Percentiles rank a stretch among this genome's conserved stretches.
Conservation (phyloP, 768 basidiomycete genomes). For the Inosperma sp. region DNA sequence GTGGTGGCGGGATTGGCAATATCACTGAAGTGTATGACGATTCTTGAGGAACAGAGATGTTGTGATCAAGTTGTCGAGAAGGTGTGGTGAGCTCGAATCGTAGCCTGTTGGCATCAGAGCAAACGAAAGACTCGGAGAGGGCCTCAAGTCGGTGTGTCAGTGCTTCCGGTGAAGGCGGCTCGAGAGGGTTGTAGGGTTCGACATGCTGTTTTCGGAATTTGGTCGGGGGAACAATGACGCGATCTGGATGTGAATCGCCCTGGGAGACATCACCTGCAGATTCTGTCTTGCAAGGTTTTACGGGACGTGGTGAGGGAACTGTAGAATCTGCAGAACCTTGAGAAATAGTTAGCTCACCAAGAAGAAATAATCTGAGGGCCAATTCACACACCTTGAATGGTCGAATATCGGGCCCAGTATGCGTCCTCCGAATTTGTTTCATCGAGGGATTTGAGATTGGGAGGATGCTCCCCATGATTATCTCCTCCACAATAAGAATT, state of each 20-base stretch:
- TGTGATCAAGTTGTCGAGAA: not conserved
- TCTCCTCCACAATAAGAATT: conserved; percentile 51
- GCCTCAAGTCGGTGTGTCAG: conserved; percentile 40
- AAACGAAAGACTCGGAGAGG: conserved; percentile 15
- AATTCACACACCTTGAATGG: conserved; percentile 57
- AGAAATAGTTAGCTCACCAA: conserved; percentile 5
- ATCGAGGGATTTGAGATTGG: conserved; percentile 16
- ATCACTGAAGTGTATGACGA: conserved; percentile 9
- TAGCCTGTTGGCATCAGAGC: conserved; percentile 20
- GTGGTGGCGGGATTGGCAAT: not conserved
- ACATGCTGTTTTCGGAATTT: conserved; percentile 26
- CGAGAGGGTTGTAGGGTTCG: conserved; percentile 37
- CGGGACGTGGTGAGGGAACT: conserved; percentile 46
- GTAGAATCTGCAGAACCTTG: conserved; percentile 72
- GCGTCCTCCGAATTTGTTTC: conserved; percentile 47
- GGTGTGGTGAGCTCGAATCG: conserved; percentile 9
- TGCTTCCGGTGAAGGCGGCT: conserved; percentile 37
- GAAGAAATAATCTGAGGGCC: not conserved
- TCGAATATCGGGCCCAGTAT: conserved; percentile 73
- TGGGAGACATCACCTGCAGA: not conserved
- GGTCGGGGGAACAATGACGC: conserved; percentile 31
- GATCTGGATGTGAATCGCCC: conserved; percentile 20
- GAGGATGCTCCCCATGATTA: conserved; percentile 18
- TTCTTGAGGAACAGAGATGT: conserved; percentile 4
- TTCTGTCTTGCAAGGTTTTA: conserved; percentile 24